Evolutionary conservation across 257 asterid species (phyloP).

Genomic region (Eucommia ulmoides): DNA sequence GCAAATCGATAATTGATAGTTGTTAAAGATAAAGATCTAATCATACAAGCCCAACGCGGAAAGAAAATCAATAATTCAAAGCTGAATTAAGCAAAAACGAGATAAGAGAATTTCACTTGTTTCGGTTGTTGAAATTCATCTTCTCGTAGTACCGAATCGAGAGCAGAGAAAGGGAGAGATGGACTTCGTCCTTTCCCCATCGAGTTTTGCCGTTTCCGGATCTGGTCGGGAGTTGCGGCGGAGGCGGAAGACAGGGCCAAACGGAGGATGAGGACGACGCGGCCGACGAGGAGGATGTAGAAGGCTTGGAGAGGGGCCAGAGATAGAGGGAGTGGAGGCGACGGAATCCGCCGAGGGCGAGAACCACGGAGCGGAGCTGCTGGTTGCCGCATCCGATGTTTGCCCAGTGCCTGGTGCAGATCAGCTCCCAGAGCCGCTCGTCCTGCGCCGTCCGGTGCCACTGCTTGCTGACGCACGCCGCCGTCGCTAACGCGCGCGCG

Average conservation of each 20-base stretch:
- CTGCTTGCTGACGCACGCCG: conserved; percentile 79
- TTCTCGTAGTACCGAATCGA: conserved; percentile 83
- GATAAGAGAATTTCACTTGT: conserved; percentile 13
- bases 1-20: no score
- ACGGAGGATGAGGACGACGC: conserved; percentile 18
- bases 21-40: no score
- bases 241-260: conserved; percentile 57
- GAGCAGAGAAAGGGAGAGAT: conserved; percentile 73
- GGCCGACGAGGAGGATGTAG: conserved; percentile 22
- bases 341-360: conserved; percentile 93
- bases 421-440: conserved; percentile 96
- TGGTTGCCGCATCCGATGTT: conserved; percentile 33
- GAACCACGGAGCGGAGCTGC: conserved; percentile 73
- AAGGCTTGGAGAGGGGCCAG: conserved; percentile 76
- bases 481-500: conserved; percentile 67
- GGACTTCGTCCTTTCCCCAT: conserved; percentile 98
- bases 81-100: background rate
- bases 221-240: conserved; percentile 21
- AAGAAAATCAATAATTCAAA: no score
- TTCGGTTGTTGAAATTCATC: conserved; percentile 52
- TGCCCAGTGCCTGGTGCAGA: conserved; percentile 62
- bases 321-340: conserved; percentile 68
- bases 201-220: conserved; percentile 31
- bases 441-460: conserved; percentile 79
- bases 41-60: no score